These are phyloP conservation scores for Biscutella laevigata DNA, from an alignment of 441 rosid genomes.

Conservation along the genomic window DNA sequence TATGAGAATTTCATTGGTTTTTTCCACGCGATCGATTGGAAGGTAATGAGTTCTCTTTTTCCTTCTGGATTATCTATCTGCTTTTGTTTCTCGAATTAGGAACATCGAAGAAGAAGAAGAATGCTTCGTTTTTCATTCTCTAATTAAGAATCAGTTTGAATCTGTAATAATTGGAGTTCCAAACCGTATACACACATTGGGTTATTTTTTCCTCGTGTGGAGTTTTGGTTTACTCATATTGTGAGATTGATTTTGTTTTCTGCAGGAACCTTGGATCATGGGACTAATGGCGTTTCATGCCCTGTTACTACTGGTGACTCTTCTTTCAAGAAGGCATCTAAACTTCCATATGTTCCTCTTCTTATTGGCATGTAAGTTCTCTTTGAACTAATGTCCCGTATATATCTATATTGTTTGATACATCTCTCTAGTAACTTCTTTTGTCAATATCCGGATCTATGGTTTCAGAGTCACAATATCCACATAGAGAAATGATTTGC, in stretches of 20 bases:
- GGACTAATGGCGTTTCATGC: constrained; percentile 58
- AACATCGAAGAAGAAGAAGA: too few relatives aligned
- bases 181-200: background rate
- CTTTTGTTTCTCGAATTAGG: too few relatives aligned
- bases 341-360: constrained; percentile 84
- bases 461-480: background rate
- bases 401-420: background rate
- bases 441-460: background rate
- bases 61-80: background rate
- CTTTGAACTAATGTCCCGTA: background rate
- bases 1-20: constrained; percentile 68
- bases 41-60: constrained; percentile 31
- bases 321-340: constrained; percentile 52
- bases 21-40: constrained; percentile 89
- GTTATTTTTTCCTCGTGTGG: background rate
- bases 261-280: constrained; percentile 76
- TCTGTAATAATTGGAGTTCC: background rate
- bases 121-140: background rate
- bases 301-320: constrained; percentile 41
- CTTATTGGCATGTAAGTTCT: constrained; percentile 65
- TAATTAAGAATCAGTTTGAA: background rate
- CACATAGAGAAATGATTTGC: background rate
- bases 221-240: background rate
- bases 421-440: background rate
- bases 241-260: background rate